These are phyloP conservation scores for Sporothrix pallida DNA, from an alignment of 2,329 filamentous ascomycete species.

Conservation along the genomic window DNA sequence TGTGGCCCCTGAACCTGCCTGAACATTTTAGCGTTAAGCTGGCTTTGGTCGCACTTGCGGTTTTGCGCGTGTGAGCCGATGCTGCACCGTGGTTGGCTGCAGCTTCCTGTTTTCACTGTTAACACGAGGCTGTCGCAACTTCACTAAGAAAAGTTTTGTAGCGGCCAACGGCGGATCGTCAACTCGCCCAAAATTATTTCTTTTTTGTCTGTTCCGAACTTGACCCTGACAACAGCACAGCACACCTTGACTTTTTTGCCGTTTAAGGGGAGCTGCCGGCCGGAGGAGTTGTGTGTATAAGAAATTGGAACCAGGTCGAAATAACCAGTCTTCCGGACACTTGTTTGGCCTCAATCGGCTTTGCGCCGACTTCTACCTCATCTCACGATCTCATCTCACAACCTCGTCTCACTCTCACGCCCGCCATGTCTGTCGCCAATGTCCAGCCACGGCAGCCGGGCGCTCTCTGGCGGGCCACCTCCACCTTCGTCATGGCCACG, in stretches of 20 bases:
- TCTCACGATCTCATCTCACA: neutral
- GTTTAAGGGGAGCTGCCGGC: neutral
- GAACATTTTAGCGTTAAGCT: neutral
- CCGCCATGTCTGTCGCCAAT: slow-evolving; percentile 30
- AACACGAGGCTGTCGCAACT: slow-evolving; percentile 31
- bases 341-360: neutral
- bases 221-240: neutral
- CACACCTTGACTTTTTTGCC: neutral
- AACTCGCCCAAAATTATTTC: neutral
- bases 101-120: slow-evolving; percentile 4
- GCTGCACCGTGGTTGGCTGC: slow-evolving; percentile 34
- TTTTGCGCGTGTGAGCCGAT: slow-evolving; percentile 30
- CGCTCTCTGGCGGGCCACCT: slow-evolving; percentile 73
- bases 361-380: neutral
- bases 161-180: neutral
- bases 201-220: neutral
- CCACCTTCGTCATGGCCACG: slow-evolving; percentile 75
- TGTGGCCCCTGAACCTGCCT: neutral
- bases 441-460: slow-evolving; percentile 54
- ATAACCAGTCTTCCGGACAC: neutral
- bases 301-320: neutral
- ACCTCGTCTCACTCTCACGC: neutral
- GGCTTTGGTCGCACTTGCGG: slow-evolving; percentile 9
- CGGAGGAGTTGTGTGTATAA: neutral
- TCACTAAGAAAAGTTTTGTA: slow-evolving; percentile 27